Conservation (phyloP, 331 rosid genomes). For the Prunus yedoensis region DNA sequence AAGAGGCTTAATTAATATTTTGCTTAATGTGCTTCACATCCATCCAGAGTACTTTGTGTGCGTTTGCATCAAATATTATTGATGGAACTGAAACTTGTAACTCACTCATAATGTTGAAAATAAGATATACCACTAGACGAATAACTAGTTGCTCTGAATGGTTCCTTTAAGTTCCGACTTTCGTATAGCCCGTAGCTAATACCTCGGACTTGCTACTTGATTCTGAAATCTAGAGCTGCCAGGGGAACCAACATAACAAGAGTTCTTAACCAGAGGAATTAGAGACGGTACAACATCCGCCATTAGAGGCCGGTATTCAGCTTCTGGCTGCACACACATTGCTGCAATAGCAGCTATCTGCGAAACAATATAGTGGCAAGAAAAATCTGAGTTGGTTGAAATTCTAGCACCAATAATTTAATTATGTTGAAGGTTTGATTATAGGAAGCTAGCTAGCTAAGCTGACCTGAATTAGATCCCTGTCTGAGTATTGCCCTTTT, state of each 20-base stretch:
- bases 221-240: constrained; percentile 41
- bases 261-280: constrained; percentile 67
- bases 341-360: constrained; percentile 98
- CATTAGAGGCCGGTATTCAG: constrained; percentile 92
- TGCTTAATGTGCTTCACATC: too few relatives aligned
- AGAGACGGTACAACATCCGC: constrained; percentile 90
- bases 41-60: too few relatives aligned
- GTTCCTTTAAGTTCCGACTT: too few relatives aligned
- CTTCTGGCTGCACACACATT: constrained; percentile 98
- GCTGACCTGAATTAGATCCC: constrained; percentile 87
- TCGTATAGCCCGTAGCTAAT: neutral
- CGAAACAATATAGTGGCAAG: neutral
- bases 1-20: too few relatives aligned
- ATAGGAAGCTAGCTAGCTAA: constrained; percentile 1
- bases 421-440: neutral
- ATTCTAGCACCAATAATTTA: neutral
- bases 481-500: constrained; percentile 70
- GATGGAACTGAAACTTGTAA: too few relatives aligned
- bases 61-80: too few relatives aligned
- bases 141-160: too few relatives aligned
- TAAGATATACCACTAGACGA: too few relatives aligned
- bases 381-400: constrained; percentile 8
- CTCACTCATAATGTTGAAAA: too few relatives aligned
- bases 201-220: constrained; percentile 41
- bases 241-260: constrained; percentile 39